Base-by-base conservation (phyloP, 495 filamentous ascomycete genomes). In the Neurospora hispaniola region DNA sequence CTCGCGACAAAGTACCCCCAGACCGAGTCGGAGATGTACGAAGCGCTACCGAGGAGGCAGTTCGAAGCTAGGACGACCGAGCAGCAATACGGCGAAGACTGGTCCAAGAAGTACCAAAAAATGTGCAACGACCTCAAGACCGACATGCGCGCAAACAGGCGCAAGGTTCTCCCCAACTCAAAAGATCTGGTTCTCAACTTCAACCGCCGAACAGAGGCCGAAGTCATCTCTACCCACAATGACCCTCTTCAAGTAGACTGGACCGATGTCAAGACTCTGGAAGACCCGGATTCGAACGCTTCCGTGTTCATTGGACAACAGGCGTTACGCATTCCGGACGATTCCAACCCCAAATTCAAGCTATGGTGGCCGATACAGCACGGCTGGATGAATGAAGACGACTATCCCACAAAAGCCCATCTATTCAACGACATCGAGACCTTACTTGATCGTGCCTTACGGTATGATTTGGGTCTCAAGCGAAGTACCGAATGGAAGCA, bases 181-280 rank as follows among this genome's bases (percentile, higher is more conserved):
- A 97, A 97, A 78, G 96, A 98, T 74, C 84, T 97, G 74, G 94
- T 96, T 3, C 87, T 95, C 71, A 98, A 96, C 79, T 98, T 90
- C 83, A 99, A 99, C 79, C 88, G 92, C 44, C 87, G 92, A 44
- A 91, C 88, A 0, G 87, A 89, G 20, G 90, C 94, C 8, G 95
- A 98, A 74, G 88, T 86, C 35, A 98, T 99, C 59, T 89, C 91
- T 4, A 92, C 95, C 76, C 96, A 99, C 80, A 98, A 98, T 76
- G 96, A 99, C 76, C 91, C 94, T 0, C 83, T 94, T 74, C 90
- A 95, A 66, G 89, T 98, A 38, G 96, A 98, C 69, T 99, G 96
- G 96, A 99, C 96, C 1, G 94, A 98, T 72, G 83, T 96, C n/a
- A 84, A 85, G 1, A 71, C 78, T 11, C 74, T 88, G 31, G 86